Base-by-base conservation (phyloP, 2,329 filamentous ascomycete genomes). In the Calcarisporium arbuscula region DNA sequence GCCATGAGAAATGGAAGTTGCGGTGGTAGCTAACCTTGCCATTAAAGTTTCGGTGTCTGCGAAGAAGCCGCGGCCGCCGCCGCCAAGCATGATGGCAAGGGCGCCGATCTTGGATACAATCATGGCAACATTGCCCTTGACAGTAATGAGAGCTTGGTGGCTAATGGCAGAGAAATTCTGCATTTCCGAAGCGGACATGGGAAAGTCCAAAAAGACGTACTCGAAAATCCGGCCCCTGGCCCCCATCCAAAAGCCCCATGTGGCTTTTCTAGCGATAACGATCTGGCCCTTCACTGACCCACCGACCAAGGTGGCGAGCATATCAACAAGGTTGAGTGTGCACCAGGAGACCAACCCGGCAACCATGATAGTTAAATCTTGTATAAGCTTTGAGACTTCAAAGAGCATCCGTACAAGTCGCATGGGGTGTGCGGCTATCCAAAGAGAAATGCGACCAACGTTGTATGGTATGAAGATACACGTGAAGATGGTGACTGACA, bases 381-480 rank as follows among this genome's bases (percentile, higher is more conserved):
- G 82, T 19, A 88, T 58, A 28, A 94, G 69, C 49, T 88, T 88
- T n/a, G 84, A 83, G 26, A 80, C 56, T 35, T 78, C 75, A 28
- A 89, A 85, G 8, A 88, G 54, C 26, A 88, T 69, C 30, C 78
- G 77, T 16, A 94, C 64, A 5, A 90, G 79, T 11, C 87, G 73
- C 54, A 86, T 64, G 3, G 90, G 90, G 45, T 88, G 87, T 10
- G 85, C 86, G 17, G 90, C 56, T 32, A 89, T 67, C 54, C 90
- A 80, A 28, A 96, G 70, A 5, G 85, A 79, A 18, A 94, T 67
- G 45, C 94, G 89, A 11, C 92, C 92, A 52, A 88, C 80, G 36
- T 95, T 82, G 61, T 96, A 98, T 0, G 92, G 92, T 33, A 95
- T 64, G 64, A 92, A 95, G 28, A 96, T 78, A 33, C 88, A 90